Evolutionary conservation across 441 rosid species (phyloP).

Genomic region (Manihot esculenta): DNA sequence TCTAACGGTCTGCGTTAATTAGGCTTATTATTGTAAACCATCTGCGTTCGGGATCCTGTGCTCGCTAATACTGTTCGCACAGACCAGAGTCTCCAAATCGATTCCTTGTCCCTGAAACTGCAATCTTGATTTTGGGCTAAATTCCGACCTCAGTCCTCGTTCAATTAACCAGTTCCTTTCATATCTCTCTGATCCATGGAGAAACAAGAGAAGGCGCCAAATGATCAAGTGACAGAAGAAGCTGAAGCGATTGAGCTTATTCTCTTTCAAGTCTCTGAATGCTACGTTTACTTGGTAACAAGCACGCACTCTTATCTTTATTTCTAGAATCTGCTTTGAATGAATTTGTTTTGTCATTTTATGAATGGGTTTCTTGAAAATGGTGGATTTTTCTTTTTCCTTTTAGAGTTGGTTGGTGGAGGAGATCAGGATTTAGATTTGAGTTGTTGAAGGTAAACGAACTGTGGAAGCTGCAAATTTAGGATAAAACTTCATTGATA

Average conservation of each 20-base stretch:
- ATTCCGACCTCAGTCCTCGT: background rate
- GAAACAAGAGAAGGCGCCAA: constrained; percentile 35
- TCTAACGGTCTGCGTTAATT: constrained; percentile 15
- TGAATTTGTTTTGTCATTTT: background rate
- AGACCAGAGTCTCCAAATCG: background rate
- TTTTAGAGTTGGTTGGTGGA: background rate
- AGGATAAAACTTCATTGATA: background rate
- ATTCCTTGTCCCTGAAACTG: background rate
- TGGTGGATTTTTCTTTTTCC: constrained; percentile 6
- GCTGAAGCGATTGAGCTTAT: constrained; percentile 64
- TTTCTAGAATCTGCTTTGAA: background rate
- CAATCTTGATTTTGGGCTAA: background rate
- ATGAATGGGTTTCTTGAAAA: background rate
- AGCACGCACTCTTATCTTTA: background rate
- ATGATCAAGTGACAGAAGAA: constrained; percentile 45
- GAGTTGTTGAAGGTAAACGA: background rate
- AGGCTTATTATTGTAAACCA: background rate
- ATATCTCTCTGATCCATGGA: constrained; percentile 30
- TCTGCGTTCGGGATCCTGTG: background rate
- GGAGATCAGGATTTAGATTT: constrained; percentile 11
- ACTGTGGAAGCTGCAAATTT: background rate
- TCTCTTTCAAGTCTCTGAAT: constrained; percentile 88
- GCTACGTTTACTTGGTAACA: constrained; percentile 82
- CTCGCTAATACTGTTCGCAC: background rate
- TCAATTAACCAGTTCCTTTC: background rate